Evolutionary conservation across 208 protist species (phyloP), one percentile per base, ranked within the genome.

Genomic region (Wallacemonas rigidus): DNA sequence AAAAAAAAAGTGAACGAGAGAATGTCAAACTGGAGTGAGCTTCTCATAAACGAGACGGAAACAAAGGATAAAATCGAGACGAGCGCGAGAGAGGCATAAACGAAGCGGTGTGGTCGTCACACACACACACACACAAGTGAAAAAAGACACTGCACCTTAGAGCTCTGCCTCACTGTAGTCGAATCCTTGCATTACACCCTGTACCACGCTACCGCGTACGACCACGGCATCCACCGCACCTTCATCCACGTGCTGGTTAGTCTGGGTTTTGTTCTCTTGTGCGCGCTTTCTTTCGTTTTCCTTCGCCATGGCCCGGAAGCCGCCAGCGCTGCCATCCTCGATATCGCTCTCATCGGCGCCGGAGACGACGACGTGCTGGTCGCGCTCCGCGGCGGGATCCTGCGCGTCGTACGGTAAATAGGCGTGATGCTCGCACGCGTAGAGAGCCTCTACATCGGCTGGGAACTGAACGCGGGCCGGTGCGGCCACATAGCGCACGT

Each of bases 401-500:
- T 15, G 4, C 41, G 41, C 17, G 60, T 65, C 60, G 41, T 38
- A 38, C 4, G 67, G 67, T 53, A 71, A 11, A 47, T 71, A 71
- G 38, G 9, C 5, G 7, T 61, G 35, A 6, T 14, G 67, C 53
- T 58, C 67, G 39, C 39, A 4, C 11, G 26, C 48, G 38, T 61
- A 71, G 51, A 71, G 48, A 3, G 51, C 41, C 57, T 64, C 15
- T 1, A 55, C 14, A 15, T 61, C 57, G 7, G 26, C 26, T 12
- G 67, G 67, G 53, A 73, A 73, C 17, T 26, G 11, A 4, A 73
- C 56, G 15, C 41, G 43, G 8, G 55, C 55, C 5, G 69, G 69
- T 6, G 17, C 14, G 3, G 69, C 69, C 14, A 73, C 69, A 44
- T 65, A 73, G 44, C 69, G 69, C 3, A 63, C 56, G 38, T 73